Evolutionary conservation across 2,329 filamentous ascomycete species (phyloP), one percentile per base, ranked within the genome.

Genomic region (Simplicillium sp.): DNA sequence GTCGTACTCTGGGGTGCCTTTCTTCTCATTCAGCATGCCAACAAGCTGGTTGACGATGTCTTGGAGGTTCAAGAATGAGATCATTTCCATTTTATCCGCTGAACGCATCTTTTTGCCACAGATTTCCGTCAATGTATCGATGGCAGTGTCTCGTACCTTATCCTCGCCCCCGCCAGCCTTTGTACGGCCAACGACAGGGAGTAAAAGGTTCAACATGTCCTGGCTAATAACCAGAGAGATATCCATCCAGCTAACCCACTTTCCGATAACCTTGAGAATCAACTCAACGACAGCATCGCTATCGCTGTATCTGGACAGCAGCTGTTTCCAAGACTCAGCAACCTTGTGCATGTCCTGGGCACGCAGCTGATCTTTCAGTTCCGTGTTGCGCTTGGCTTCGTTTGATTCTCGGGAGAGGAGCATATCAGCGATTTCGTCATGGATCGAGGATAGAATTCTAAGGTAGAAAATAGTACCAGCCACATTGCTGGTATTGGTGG

Each of bases 221-320:
- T 89, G 79, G 61, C 94, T 94, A 53, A 98, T 87, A 35, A 98
- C 81, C 43, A 98, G 71, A 38, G 84, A 85, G 53, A 98, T 97
- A 57, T 97, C 92, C 55, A 94, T 94, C 92, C 92, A 98, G 73
- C 88, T 94, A 45, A 95, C 88, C 90, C 92, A 98, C 60, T 90
- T 92, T 31, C 87, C 88, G 49, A 98, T 80, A n/a, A 88, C 84
- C 62, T 84, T 87, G 40, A 98, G 72, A 52, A 86, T 89, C 73
- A 94, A 81, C 60, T 96, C 88, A 34, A 94, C 75, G 43, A 97
- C 75, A 34, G 66, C 60, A 54, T 88, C 81, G 50, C 84, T 77
- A 54, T 75, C 76, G 49, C 73, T 71, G 74, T 89, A 97, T 53
- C 82, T 78, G 11, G 78, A 73, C 41, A 98, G 72, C 35, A 98